Base-by-base conservation (phyloP, 176 grass and related monocot genomes). In the Avena insularis region DNA sequence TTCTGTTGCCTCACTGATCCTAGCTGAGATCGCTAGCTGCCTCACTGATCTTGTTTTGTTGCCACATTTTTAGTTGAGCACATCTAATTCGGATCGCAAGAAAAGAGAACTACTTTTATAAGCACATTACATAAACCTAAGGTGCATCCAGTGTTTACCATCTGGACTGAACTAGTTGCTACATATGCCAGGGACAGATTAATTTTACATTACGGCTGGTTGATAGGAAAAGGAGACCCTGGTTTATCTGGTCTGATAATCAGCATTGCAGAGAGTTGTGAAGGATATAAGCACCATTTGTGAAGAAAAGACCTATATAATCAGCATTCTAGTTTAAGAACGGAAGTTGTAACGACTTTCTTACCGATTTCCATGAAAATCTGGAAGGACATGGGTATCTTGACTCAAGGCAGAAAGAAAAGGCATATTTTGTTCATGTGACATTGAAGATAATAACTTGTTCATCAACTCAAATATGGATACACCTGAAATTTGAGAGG, bases 321-420 rank as follows among this genome's bases (percentile, higher is more conserved):
- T 8, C 1, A 69, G 23, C 13, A 84, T 49, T 77, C n/a, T 66
- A 61, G 27, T 58, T 45, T 79, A 72, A 35, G 46, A 25, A 87
- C 69, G 61, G 17, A 62, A 70, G 45, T 46, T 21, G 65, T 62
- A 40, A 40, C 54, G 38, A 80, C 9, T 77, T 78, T 86, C 81
- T 81, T 92, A 98, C 93, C 93, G 87, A 67, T 96, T 98, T 75
- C 96, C 96, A 79, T 98, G 96, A 84, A 98, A 98, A 82, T 96
- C 96, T 64, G 92, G 93, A 89, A 98, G 93, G 55, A 98, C 83
- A 90, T 98, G 96, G 15, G 59, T 86, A 75, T 98, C 96, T 63
- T 92, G 84, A 86, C 93, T 98, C 83, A 98, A 85, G 68, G 92
- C 85, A 88, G 96, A 92, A 81, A 98, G 79, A 79, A 98, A 98